A percentile compares a stretch with the other conserved stretches of the same genome.
phyloP scores from a whole-genome alignment of 345 rosid species.

The Lenwebbia sp. region DNA sequence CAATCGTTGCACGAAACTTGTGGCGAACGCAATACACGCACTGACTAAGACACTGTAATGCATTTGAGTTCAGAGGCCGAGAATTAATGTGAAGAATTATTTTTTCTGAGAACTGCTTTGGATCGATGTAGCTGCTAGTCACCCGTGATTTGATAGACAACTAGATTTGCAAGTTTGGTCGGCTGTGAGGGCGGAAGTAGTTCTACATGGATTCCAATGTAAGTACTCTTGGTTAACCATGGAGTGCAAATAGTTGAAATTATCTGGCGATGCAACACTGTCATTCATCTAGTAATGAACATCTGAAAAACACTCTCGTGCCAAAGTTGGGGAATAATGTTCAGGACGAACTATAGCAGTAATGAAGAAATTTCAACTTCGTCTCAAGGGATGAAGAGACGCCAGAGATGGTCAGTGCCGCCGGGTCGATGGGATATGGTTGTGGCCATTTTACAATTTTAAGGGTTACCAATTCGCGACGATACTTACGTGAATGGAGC shows the following conservation, averaged over 20 bases:
- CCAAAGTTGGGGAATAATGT: neutral
- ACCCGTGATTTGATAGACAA: neutral
- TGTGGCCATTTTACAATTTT: neutral
- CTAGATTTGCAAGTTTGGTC: neutral
- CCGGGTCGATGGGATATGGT: neutral
- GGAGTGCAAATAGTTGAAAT: neutral
- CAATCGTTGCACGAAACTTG: neutral
- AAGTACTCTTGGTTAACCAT: neutral
- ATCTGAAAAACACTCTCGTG: neutral
- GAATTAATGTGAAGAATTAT: neutral
- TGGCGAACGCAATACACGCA: neutral
- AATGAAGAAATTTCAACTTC: neutral
- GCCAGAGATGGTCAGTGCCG: neutral
- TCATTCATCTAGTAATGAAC: neutral
- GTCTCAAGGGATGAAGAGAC: neutral
- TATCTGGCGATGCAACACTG: neutral
- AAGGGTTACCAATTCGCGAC: neutral
- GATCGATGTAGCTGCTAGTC: neutral
- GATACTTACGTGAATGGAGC: neutral
- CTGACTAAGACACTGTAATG: neutral
- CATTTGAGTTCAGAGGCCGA: neutral
- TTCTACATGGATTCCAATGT: neutral
- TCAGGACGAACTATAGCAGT: neutral
- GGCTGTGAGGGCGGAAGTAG: neutral
- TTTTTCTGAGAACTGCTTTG: neutral